These are phyloP conservation scores for Acrasis kona DNA, from an alignment of 78 protist species.

Conservation along the genomic window DNA sequence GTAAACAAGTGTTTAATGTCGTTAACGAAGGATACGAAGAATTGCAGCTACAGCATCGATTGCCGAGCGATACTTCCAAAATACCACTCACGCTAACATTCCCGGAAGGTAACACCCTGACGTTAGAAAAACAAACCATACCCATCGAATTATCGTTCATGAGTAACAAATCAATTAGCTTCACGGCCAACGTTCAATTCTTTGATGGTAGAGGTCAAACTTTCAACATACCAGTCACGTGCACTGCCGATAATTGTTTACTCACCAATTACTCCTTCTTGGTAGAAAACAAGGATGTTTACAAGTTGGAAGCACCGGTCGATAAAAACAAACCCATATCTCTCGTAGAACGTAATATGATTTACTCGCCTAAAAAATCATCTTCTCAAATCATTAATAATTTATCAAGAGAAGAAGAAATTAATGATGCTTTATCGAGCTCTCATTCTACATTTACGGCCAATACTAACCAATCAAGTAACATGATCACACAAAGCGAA, in stretches of 20 bases:
- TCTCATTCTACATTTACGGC: too few species aligned
- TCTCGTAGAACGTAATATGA: too few species aligned
- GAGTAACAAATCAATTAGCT: slow-evolving; percentile 21
- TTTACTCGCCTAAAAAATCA: too few species aligned
- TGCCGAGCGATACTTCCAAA: slow-evolving; percentile 23
- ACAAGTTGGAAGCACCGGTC: too few species aligned
- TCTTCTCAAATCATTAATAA: too few species aligned
- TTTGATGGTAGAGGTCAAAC: slow-evolving; percentile 27
- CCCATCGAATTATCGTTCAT: slow-evolving; percentile 19
- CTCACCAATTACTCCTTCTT: slow-evolving; percentile 18
- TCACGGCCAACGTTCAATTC: slow-evolving; percentile 41
- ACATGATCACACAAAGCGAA: neutral
- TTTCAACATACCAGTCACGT: slow-evolving; percentile 32
- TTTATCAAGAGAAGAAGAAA: too few species aligned
- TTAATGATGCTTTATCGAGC: too few species aligned
- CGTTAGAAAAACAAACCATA: neutral
- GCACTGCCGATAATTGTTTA: slow-evolving; percentile 36
- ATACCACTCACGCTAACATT: slow-evolving; percentile 32
- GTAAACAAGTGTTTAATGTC: slow-evolving; percentile 17
- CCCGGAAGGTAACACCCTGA: slow-evolving; percentile 37
- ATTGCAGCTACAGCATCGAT: slow-evolving; percentile 15
- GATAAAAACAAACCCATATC: too few species aligned
- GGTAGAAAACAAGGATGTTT: neutral
- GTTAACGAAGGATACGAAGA: slow-evolving; percentile 51
- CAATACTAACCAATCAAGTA: neutral